Evolutionary conservation across 495 filamentous ascomycete species (phyloP).

Genomic region (Neurospora discreta): DNA sequence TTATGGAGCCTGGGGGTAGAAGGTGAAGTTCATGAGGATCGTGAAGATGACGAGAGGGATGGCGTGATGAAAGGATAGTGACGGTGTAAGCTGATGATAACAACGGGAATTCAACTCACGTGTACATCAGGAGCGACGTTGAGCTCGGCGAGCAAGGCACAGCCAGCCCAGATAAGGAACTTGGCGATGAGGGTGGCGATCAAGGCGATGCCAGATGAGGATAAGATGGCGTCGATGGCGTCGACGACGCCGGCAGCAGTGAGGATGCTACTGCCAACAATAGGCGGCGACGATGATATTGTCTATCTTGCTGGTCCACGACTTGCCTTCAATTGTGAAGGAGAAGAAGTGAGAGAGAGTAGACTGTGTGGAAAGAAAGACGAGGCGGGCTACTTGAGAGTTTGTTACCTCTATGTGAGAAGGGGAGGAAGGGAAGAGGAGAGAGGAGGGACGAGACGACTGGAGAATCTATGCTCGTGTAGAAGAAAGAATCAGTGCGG

Average conservation of each 20-base stretch:
- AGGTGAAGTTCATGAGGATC: not conserved
- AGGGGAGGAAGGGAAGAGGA: not conserved
- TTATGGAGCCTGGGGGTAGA: not conserved
- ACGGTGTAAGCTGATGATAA: not conserved
- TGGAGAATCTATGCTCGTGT: not conserved
- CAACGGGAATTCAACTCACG: slow-evolving; percentile 17
- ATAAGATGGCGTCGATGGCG: slow-evolving; percentile 45
- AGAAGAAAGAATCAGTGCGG: not conserved
- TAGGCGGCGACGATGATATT: slow-evolving; percentile 38
- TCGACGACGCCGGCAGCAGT: slow-evolving; percentile 47
- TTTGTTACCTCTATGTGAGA: not conserved
- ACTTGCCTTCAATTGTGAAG: not conserved
- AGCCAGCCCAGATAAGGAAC: slow-evolving; percentile 45
- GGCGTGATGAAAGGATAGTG: not conserved
- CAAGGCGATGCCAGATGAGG: slow-evolving; percentile 40
- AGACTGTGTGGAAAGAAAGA: not conserved
- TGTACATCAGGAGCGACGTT: slow-evolving; percentile 39
- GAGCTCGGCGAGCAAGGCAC: slow-evolving; percentile 42
- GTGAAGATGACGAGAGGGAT: not conserved
- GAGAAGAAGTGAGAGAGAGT: not conserved
- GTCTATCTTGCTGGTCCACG: not conserved
- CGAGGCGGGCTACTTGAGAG: not conserved
- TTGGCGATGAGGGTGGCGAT: slow-evolving; percentile 43
- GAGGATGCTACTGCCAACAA: slow-evolving; percentile 46
- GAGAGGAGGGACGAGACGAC: not conserved